These are phyloP conservation scores for Corylus avellana DNA, from an alignment of 306 rosid genomes.

Conservation along the genomic window DNA sequence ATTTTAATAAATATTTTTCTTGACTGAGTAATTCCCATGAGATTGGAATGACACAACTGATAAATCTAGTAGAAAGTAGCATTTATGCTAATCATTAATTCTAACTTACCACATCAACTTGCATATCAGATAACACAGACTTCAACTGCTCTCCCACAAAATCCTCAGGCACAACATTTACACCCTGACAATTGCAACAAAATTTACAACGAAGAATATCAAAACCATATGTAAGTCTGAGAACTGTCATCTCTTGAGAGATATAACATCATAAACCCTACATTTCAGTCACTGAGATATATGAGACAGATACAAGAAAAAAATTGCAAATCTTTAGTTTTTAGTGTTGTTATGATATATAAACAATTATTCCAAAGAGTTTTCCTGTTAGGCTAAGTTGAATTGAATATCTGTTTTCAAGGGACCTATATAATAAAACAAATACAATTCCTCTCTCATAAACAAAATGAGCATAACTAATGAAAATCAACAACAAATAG, in stretches of 20 bases:
- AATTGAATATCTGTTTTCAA: background rate
- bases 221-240: background rate
- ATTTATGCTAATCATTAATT: conserved; percentile 14
- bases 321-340: background rate
- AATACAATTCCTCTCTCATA: background rate
- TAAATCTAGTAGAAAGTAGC: background rate
- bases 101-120: conserved; percentile 84
- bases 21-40: background rate
- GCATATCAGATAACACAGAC: conserved; percentile 89
- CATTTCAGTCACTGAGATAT: background rate
- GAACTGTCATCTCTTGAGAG: background rate
- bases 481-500: conserved; percentile 19
- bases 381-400: background rate
- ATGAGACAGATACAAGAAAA: background rate
- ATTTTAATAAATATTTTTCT: background rate
- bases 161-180: conserved; percentile 57
- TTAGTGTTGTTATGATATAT: background rate
- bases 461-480: conserved; percentile 1
- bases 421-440: background rate
- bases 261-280: background rate
- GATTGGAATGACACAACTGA: background rate
- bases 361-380: background rate
- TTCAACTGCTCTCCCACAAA: conserved; percentile 73
- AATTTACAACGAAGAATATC: background rate
- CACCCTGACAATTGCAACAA: conserved; percentile 51